A percentile compares a stretch with the other conserved stretches of the same genome.
Conservation (phyloP, 2,329 filamentous ascomycete genomes). For the Microdochium nivale region DNA sequence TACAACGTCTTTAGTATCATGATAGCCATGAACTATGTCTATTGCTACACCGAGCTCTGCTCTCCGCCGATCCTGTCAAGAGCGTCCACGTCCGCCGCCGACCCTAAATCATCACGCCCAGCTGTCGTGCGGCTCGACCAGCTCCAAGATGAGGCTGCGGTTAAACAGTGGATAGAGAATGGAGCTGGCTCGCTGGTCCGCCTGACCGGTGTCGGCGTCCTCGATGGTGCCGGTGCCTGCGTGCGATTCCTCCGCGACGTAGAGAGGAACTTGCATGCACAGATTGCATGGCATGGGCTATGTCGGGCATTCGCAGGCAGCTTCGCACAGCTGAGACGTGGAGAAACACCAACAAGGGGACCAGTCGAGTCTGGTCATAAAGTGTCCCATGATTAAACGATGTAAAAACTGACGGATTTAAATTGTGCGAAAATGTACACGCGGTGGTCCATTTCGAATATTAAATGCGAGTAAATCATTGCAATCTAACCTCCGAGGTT, state of each 20-base stretch:
- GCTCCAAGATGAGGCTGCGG: neutral
- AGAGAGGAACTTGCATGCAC: neutral
- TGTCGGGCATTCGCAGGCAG: neutral
- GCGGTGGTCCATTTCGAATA: too few species aligned
- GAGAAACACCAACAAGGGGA: neutral
- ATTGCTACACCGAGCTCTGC: neutral
- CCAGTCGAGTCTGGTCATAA: too few species aligned
- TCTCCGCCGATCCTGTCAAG: neutral
- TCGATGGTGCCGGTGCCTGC: neutral
- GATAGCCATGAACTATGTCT: neutral
- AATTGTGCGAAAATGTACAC: too few species aligned
- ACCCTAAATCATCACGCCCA: neutral
- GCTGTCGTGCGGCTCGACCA: neutral
- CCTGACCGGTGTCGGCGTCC: neutral
- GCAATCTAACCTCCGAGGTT: too few species aligned
- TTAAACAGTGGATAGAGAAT: neutral
- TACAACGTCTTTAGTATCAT: neutral
- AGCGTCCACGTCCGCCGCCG: neutral
- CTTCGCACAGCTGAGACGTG: neutral
- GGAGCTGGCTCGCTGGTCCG: neutral
- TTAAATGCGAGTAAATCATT: too few species aligned
- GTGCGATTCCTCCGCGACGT: neutral
- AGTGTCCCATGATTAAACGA: too few species aligned
- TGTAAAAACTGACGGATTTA: too few species aligned
- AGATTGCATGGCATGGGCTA: neutral